Evolutionary conservation across 345 rosid genomes (phyloP).

Genomic region (Gossypium ekmanianum): DNA sequence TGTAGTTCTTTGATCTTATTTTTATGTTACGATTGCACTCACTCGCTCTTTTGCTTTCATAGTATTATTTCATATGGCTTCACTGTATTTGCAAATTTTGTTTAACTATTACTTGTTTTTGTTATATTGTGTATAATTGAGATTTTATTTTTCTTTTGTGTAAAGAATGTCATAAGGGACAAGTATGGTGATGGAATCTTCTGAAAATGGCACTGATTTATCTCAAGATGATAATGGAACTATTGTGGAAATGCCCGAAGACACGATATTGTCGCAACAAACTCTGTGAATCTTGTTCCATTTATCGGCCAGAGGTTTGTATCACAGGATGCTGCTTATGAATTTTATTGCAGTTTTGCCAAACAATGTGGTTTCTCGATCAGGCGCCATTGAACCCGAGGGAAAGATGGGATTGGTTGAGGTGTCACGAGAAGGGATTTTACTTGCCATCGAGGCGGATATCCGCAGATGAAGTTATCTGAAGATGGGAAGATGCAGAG

Average conservation of each 20-base stretch:
- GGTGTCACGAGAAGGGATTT: slow-evolving; percentile 63
- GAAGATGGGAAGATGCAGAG: slow-evolving; percentile 58
- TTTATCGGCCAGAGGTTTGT: slow-evolving; percentile 57
- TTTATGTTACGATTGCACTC: background rate
- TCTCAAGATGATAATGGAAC: slow-evolving; percentile 41
- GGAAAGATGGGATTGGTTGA: slow-evolving; percentile 60
- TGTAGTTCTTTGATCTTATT: background rate
- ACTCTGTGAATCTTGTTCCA: slow-evolving; percentile 57
- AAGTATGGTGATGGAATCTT: slow-evolving; percentile 37
- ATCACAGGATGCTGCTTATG: slow-evolving; percentile 63
- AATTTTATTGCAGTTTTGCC: slow-evolving; percentile 59
- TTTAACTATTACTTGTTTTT: background rate
- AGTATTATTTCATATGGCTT: background rate
- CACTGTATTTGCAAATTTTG: background rate
- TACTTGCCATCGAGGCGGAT: slow-evolving; percentile 60
- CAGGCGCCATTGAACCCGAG: slow-evolving; percentile 57
- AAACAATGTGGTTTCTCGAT: slow-evolving; percentile 63
- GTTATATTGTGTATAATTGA: slow-evolving; percentile 17
- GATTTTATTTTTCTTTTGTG: slow-evolving; percentile 10
- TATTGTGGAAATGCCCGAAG: slow-evolving; percentile 42
- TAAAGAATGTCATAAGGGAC: slow-evolving; percentile 39
- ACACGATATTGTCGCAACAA: slow-evolving; percentile 46
- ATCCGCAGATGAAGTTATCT: slow-evolving; percentile 43
- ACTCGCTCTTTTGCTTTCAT: background rate
- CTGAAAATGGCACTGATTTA: slow-evolving; percentile 43